Conservation (phyloP, 2,329 filamentous ascomycete species). For the Penicillium sp. region DNA sequence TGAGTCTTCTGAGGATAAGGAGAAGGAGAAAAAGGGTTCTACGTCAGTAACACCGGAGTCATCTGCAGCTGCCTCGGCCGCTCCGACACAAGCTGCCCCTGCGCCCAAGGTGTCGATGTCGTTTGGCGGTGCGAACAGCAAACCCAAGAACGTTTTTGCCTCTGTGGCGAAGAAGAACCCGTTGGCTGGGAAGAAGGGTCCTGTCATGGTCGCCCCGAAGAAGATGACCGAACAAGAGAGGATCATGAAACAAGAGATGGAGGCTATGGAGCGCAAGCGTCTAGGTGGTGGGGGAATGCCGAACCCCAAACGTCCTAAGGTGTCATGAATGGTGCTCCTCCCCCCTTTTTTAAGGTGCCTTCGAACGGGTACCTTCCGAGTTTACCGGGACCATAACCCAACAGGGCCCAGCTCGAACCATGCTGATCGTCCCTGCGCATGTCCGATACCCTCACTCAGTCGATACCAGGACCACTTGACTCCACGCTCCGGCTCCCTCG, state of each 20-base stretch:
- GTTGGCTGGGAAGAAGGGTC: slow-evolving; percentile 68
- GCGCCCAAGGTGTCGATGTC: slow-evolving; percentile 65
- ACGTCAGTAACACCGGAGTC: slow-evolving; percentile 20
- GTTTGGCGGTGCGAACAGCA: slow-evolving; percentile 53
- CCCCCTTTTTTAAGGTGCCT: neutral
- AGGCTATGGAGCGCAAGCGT: slow-evolving; percentile 69
- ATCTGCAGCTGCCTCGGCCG: slow-evolving; percentile 25
- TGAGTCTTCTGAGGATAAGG: slow-evolving; percentile 31
- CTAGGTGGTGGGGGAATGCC: slow-evolving; percentile 40
- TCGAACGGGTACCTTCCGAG: neutral
- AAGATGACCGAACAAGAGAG: slow-evolving; percentile 87
- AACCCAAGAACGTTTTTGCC: slow-evolving; percentile 71
- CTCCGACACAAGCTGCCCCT: slow-evolving; percentile 24
- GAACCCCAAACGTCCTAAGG: slow-evolving; percentile 41
- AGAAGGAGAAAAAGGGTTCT: slow-evolving; percentile 8
- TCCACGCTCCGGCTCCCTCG: neutral
- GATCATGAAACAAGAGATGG: slow-evolving; percentile 81
- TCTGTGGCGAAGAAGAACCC: slow-evolving; percentile 70
- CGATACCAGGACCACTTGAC: neutral
- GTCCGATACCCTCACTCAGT: neutral
- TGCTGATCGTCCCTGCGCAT: neutral
- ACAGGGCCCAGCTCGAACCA: neutral
- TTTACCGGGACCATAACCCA: neutral
- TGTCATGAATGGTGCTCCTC: slow-evolving; percentile 30
- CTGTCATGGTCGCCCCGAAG: slow-evolving; percentile 65